Evolutionary conservation across 805 yeast species (phyloP).

Genomic region (Yarrowia sp.): DNA sequence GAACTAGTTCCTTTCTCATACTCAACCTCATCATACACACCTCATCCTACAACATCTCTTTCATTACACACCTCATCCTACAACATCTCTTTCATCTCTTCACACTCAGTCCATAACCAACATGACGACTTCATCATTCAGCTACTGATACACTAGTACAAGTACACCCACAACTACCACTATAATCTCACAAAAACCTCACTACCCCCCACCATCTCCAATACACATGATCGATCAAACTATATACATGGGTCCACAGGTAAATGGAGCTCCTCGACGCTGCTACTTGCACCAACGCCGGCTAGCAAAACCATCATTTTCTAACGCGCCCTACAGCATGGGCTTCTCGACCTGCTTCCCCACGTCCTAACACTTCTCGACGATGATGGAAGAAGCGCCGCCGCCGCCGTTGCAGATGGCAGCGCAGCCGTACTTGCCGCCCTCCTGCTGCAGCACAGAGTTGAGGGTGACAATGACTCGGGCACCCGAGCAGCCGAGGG

Average conservation of each 20-base stretch:
- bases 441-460: slow-evolving; percentile 79
- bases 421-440: slow-evolving; percentile 86
- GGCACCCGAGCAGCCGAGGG: slow-evolving; percentile 93
- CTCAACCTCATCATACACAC: too few species aligned
- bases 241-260: slow-evolving; percentile 25
- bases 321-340: background rate
- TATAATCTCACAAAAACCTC: too few species aligned
- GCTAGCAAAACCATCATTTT: slow-evolving; percentile 1
- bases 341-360: slow-evolving; percentile 20
- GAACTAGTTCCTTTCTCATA: too few species aligned
- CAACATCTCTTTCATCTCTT: too few species aligned
- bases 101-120: too few species aligned
- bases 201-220: background rate
- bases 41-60: too few species aligned
- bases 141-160: too few species aligned
- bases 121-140: too few species aligned
- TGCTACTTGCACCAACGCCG: background rate
- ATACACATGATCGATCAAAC: slow-evolving; percentile 7
- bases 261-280: background rate
- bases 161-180: too few species aligned
- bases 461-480: slow-evolving; percentile 84
- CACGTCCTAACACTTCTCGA: slow-evolving; percentile 47
- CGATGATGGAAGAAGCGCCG: slow-evolving; percentile 91
- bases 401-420: slow-evolving; percentile 99
- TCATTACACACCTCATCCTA: too few species aligned